phyloP scores from a whole-genome alignment of 1,284 basidiomycete genomes.

The Pseudozyma flocculosa region DNA sequence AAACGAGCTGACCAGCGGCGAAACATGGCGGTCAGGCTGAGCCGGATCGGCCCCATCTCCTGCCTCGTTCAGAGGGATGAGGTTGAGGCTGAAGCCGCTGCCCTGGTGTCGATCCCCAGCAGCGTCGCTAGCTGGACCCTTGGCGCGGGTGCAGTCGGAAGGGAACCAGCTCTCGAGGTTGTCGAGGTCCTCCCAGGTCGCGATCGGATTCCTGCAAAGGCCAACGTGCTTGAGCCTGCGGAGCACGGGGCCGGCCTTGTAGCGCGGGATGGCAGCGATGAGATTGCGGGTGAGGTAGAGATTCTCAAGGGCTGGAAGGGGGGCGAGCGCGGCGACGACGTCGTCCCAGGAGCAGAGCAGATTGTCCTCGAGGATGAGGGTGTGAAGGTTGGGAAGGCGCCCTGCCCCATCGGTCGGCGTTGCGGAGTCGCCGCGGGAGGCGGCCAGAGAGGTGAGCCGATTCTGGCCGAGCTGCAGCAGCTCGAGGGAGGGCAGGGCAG shows the following conservation, averaged over 20 bases:
- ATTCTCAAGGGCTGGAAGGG: conserved; percentile 66
- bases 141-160: conserved; percentile 68
- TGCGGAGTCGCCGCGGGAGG: neutral
- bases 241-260: conserved; percentile 47
- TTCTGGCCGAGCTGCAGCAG: conserved; percentile 79
- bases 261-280: conserved; percentile 63
- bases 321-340: conserved; percentile 62
- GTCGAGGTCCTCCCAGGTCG: conserved; percentile 71
- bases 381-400: conserved; percentile 59
- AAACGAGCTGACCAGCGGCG: conserved; percentile 20
- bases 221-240: conserved; percentile 65
- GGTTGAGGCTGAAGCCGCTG: conserved; percentile 5
- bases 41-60: conserved; percentile 4
- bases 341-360: conserved; percentile 66
- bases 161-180: conserved; percentile 69
- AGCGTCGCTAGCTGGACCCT: no score
- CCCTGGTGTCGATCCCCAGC: conserved; percentile 25
- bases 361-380: conserved; percentile 77
- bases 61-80: conserved; percentile 6
- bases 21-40: conserved; percentile 1
- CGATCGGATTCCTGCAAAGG: conserved; percentile 68
- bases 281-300: conserved; percentile 72
- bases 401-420: no score
- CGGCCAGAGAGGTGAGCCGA: conserved; percentile 57
- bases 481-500: conserved; percentile 67